Conservation (phyloP, 306 rosid genomes). For the Sicyos edulis region DNA sequence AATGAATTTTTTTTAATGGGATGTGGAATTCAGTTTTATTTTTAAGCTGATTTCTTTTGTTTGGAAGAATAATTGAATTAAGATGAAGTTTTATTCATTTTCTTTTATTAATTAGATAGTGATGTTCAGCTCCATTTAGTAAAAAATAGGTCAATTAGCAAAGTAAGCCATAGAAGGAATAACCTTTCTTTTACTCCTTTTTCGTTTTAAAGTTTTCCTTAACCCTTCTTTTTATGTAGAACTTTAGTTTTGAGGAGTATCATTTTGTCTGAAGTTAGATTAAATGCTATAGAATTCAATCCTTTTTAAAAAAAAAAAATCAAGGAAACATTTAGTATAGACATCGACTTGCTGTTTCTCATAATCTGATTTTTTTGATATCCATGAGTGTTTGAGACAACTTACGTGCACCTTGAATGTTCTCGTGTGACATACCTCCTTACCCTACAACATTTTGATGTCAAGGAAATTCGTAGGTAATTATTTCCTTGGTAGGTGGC, state of each 20-base stretch:
- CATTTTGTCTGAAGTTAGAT: neutral
- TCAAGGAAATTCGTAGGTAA: too few species aligned
- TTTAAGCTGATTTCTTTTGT: neutral
- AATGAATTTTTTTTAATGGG: too few species aligned
- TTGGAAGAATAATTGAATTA: conserved; percentile 3
- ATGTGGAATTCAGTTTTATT: neutral
- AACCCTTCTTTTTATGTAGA: neutral
- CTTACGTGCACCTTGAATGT: too few species aligned
- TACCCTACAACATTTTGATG: too few species aligned
- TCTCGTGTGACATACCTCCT: too few species aligned
- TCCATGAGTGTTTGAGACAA: too few species aligned
- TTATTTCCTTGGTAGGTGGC: too few species aligned
- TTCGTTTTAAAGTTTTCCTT: neutral
- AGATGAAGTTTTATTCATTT: neutral
- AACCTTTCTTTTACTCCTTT: neutral
- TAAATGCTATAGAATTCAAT: neutral
- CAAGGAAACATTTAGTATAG: neutral
- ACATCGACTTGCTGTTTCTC: neutral
- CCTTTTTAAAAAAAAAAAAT: neutral
- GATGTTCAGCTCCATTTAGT: neutral
- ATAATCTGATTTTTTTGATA: too few species aligned
- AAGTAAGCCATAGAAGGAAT: neutral
- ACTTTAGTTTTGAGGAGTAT: neutral
- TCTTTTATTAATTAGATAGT: neutral
- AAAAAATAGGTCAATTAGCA: neutral